These are phyloP conservation scores for Psilocybe azurescens DNA, from an alignment of 768 basidiomycete genomes.

Conservation along the genomic window DNA sequence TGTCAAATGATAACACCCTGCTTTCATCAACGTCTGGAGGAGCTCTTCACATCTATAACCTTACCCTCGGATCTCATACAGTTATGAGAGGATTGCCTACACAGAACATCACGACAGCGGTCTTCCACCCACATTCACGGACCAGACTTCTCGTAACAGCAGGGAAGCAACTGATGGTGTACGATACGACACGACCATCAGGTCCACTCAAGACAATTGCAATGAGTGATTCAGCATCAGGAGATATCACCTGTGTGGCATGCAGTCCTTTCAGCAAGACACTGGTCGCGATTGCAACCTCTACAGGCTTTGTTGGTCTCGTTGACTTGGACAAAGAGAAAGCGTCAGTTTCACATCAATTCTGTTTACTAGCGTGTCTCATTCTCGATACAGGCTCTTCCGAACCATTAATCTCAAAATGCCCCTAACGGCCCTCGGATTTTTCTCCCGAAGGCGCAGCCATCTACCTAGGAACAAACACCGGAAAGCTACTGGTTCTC, in stretches of 20 bases:
- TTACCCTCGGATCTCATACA: conserved; percentile 57
- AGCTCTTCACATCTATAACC: conserved; percentile 64
- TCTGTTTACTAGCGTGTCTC: conserved; percentile 2
- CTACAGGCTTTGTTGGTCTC: conserved; percentile 58
- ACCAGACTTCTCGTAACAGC: conserved; percentile 61
- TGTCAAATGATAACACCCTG: conserved; percentile 62
- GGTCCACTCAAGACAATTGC: conserved; percentile 57
- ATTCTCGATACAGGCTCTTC: conserved; percentile 49
- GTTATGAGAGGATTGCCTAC: conserved; percentile 57
- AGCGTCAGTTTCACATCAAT: conserved; percentile 46
- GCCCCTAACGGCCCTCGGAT: conserved; percentile 62
- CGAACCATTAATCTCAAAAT: conserved; percentile 59
- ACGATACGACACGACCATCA: conserved; percentile 64
- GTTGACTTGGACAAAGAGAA: conserved; percentile 81
- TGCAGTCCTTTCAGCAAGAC: conserved; percentile 83
- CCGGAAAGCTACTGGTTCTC: conserved; percentile 65
- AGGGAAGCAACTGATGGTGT: conserved; percentile 60
- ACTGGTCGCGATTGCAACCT: conserved; percentile 61
- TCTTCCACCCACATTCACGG: conserved; percentile 69
- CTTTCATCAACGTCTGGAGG: conserved; percentile 60
- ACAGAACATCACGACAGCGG: conserved; percentile 49
- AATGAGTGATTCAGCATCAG: conserved; percentile 47
- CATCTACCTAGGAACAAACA: conserved; percentile 68
- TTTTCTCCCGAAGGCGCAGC: conserved; percentile 76
- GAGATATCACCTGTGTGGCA: conserved; percentile 59